phyloP scores from a whole-genome alignment of 2,329 filamentous ascomycete species.

The Taxawa tesnikishii region DNA sequence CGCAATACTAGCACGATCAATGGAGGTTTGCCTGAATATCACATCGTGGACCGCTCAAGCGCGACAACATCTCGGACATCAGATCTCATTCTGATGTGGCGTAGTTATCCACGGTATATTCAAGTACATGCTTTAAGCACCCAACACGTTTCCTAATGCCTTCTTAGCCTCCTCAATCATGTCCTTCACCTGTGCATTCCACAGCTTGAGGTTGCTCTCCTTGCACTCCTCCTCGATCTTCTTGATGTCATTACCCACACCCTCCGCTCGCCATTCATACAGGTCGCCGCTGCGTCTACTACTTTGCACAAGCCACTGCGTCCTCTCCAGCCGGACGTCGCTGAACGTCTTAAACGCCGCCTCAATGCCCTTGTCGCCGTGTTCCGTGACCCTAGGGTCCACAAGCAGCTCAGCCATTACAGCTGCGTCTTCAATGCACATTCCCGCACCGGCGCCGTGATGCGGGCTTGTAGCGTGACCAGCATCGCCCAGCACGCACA shows the following conservation, averaged over 20 bases:
- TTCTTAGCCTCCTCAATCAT: constrained; percentile 6
- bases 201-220: constrained; percentile 2
- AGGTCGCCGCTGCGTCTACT: constrained; percentile 27
- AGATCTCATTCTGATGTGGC: too few relatives aligned
- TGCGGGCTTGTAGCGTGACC: constrained; percentile 30
- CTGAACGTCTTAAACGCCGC: constrained; percentile 28
- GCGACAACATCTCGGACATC: too few relatives aligned
- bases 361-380: constrained; percentile 12
- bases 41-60: too few relatives aligned
- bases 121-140: too few relatives aligned
- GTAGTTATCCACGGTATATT: too few relatives aligned
- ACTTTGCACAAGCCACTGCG: constrained; percentile 31
- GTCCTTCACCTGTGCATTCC: constrained; percentile 7
- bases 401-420: constrained; percentile 16
- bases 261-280: constrained; percentile 24
- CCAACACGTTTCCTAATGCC: constrained; percentile 2
- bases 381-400: constrained; percentile 9
- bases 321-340: constrained; percentile 25
- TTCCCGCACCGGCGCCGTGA: constrained; percentile 22
- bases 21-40: too few relatives aligned
- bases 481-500: constrained; percentile 26
- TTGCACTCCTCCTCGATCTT: constrained; percentile 22
- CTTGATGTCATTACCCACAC: constrained; percentile 20
- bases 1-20: too few relatives aligned
- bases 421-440: constrained; percentile 18